Evolutionary conservation across 2,329 filamentous ascomycete species (phyloP).

Genomic region (Decorospora gaudefroyi): DNA sequence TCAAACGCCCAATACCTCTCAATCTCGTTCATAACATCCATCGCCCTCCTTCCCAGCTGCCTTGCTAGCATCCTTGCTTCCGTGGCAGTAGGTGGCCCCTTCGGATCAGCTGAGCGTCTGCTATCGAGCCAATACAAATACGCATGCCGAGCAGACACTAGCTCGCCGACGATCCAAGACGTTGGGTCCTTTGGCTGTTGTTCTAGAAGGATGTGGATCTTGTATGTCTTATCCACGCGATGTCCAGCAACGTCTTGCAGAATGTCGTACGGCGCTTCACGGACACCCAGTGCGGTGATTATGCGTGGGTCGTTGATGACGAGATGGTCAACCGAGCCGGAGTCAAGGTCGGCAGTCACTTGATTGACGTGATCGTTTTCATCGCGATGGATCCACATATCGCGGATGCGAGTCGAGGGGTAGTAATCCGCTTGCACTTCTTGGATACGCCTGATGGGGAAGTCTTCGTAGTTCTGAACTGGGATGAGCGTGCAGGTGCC

Average conservation of each 20-base stretch:
- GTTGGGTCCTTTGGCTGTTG: conserved; percentile 2
- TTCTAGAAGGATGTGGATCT: conserved; percentile 5
- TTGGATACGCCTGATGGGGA: conserved; percentile 17
- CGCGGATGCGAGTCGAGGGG: conserved; percentile 11
- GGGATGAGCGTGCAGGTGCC: conserved; percentile 1
- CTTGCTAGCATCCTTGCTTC: conserved; percentile 17
- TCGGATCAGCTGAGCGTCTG: conserved; percentile 12
- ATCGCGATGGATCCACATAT: conserved; percentile 14
- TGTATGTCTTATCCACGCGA: conserved; percentile 18
- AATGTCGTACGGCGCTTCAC: conserved; percentile 3
- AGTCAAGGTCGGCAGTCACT: conserved; percentile 20
- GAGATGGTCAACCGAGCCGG: conserved; percentile 22
- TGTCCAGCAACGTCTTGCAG: not conserved
- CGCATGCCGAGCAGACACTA: conserved; percentile 19
- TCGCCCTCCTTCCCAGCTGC: conserved; percentile 7
- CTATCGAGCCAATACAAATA: conserved; percentile 26
- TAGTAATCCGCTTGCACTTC: conserved; percentile 21
- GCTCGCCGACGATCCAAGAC: conserved; percentile 17
- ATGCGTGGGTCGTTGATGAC: conserved; percentile 16
- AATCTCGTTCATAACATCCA: conserved; percentile 22
- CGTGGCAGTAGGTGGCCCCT: conserved; percentile 3
- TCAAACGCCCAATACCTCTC: conserved; percentile 19
- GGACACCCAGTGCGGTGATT: conserved; percentile 19
- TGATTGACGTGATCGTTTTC: conserved; percentile 2
- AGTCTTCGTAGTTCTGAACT: conserved; percentile 19